phyloP scores from a whole-genome alignment of 2,329 filamentous ascomycete genomes.

The Aspergillus quadrilineatus region DNA sequence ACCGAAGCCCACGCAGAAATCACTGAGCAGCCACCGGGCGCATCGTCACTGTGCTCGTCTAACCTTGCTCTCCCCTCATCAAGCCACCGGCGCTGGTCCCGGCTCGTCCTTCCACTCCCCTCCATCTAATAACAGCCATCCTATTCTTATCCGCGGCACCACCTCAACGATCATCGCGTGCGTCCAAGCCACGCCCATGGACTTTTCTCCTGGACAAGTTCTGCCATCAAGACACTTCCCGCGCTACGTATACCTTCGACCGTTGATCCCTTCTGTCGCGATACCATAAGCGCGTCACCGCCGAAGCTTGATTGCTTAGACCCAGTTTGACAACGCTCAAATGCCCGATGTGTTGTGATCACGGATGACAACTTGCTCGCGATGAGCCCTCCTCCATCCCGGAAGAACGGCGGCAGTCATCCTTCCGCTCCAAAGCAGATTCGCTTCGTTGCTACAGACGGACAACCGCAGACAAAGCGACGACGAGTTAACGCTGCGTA shows the following conservation, averaged over 20 bases:
- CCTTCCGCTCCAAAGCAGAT: slow-evolving; percentile 50
- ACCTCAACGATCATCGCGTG: slow-evolving; percentile 19
- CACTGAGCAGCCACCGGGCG: neutral
- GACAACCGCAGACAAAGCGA: slow-evolving; percentile 75
- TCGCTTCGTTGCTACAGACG: slow-evolving; percentile 79
- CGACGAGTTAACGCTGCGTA: slow-evolving; percentile 77
- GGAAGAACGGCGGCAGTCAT: slow-evolving; percentile 36
- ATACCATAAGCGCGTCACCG: slow-evolving; percentile 13
- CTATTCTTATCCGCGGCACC: slow-evolving; percentile 14
- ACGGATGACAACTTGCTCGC: slow-evolving; percentile 38
- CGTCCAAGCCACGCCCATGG: slow-evolving; percentile 23
- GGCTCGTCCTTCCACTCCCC: slow-evolving; percentile 2
- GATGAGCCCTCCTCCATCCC: slow-evolving; percentile 41
- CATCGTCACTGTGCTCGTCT: neutral
- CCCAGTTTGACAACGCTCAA: slow-evolving; percentile 1
- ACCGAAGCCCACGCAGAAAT: neutral
- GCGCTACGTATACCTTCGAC: slow-evolving; percentile 15
- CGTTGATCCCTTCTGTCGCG: slow-evolving; percentile 10
- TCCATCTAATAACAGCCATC: neutral
- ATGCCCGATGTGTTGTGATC: slow-evolving; percentile 35
- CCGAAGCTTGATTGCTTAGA: slow-evolving; percentile 16
- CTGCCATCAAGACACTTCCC: slow-evolving; percentile 19
- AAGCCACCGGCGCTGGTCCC: slow-evolving; percentile 2
- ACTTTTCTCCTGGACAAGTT: slow-evolving; percentile 20
- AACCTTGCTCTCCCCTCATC: neutral